A percentile compares a stretch with the other conserved stretches of the same genome.
Conservation (phyloP, 1,139 yeast genomes). For the Pneumocystis canis region DNA sequence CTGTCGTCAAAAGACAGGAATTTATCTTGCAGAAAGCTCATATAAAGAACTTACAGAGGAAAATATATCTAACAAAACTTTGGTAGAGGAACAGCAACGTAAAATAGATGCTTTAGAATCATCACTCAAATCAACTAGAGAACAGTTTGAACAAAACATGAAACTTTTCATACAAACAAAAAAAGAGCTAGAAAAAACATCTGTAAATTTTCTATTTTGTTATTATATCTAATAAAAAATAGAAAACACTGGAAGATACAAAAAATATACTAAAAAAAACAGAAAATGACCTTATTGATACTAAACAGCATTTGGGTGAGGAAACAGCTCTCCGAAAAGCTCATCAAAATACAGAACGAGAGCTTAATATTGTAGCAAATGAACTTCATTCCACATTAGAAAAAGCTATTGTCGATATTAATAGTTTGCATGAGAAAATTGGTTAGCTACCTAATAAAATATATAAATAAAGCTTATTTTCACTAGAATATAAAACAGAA, state of each 20-base stretch:
- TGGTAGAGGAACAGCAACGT: conserved; percentile 35
- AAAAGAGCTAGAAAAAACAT: conserved; percentile 19
- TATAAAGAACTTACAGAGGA: conserved; percentile 36
- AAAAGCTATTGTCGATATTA: conserved; percentile 20
- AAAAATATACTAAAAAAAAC: conserved; percentile 16
- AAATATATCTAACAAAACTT: conserved; percentile 32
- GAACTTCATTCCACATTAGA: conserved; percentile 20
- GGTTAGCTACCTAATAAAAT: conserved; percentile 9
- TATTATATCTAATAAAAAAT: conserved; percentile 8
- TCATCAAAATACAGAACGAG: conserved; percentile 23
- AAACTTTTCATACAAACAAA: conserved; percentile 19
- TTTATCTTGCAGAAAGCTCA: conserved; percentile 43
- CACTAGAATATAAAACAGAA: not conserved
- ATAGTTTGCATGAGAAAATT: conserved; percentile 18
- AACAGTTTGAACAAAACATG: conserved; percentile 21
- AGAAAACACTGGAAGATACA: conserved; percentile 16
- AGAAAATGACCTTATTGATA: conserved; percentile 14
- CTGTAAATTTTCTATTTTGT: conserved; percentile 5
- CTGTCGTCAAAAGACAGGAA: conserved; percentile 49
- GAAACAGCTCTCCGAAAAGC: conserved; percentile 22
- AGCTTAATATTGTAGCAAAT: conserved; percentile 21
- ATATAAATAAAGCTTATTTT: conserved; percentile 3
- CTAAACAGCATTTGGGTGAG: conserved; percentile 14
- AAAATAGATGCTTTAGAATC: conserved; percentile 33
- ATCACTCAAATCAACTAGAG: conserved; percentile 27